These are phyloP conservation scores for Hanseniaspora thailandica DNA, from an alignment of 805 yeast genomes.

Conservation along the genomic window DNA sequence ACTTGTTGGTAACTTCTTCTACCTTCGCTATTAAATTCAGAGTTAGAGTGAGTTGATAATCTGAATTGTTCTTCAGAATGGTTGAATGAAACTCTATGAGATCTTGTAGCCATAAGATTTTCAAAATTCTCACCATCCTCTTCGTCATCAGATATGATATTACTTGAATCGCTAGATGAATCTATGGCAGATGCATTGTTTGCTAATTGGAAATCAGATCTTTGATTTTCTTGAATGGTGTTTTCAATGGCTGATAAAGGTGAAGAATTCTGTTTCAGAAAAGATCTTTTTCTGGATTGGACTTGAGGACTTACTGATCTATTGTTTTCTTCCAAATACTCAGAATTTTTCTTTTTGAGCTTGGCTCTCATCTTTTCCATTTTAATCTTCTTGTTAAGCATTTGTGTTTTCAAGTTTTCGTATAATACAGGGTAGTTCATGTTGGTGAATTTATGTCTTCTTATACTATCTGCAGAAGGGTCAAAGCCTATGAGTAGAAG, in stretches of 20 bases:
- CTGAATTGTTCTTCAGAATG: constrained; percentile 1
- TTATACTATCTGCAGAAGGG: neutral
- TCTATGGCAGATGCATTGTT: neutral
- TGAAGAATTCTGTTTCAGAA: constrained; percentile 3
- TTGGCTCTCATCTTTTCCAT: neutral
- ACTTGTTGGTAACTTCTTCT: neutral
- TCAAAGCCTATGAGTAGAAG: neutral
- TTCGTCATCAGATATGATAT: neutral
- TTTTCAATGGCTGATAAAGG: constrained; percentile 5
- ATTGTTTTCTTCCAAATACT: neutral
- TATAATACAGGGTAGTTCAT: constrained; percentile 11
- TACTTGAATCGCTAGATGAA: constrained; percentile 1
- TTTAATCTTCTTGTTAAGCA: constrained; percentile 3
- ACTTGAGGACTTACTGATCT: neutral
- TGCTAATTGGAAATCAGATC: neutral
- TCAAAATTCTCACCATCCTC: constrained; percentile 7
- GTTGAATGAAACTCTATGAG: constrained; percentile 11
- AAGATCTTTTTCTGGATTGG: neutral
- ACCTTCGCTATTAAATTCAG: neutral
- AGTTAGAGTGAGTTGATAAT: neutral
- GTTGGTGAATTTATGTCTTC: constrained; percentile 1
- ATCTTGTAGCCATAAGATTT: neutral
- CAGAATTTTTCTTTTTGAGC: neutral
- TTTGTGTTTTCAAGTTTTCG: constrained; percentile 3
- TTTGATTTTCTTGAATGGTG: neutral